Percentiles rank a stretch among this genome's conserved stretches.
phyloP scores from a whole-genome alignment of 1,284 basidiomycete species.

The Lignosus rhinocerotis region DNA sequence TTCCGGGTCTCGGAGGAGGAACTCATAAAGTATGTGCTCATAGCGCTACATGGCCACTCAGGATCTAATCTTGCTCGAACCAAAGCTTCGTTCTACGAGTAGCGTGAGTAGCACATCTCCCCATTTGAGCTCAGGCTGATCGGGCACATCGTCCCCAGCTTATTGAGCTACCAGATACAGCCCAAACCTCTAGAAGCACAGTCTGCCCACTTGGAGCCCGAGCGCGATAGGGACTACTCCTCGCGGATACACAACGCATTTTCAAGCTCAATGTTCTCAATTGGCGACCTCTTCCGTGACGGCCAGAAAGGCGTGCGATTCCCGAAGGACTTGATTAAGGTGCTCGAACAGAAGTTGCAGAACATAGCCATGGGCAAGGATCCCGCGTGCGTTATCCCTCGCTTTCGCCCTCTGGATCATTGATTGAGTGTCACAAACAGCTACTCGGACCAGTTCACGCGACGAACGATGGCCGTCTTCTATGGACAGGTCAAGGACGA shows the following conservation, averaged over 20 bases:
- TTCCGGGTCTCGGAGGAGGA: slow-evolving; percentile 79
- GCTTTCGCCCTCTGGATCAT: background rate
- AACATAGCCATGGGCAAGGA: slow-evolving; percentile 92
- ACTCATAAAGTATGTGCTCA: slow-evolving; percentile 68
- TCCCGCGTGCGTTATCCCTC: slow-evolving; percentile 59
- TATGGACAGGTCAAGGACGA: slow-evolving; percentile 88
- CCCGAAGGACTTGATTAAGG: slow-evolving; percentile 89
- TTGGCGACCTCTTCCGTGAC: slow-evolving; percentile 81
- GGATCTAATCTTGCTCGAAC: slow-evolving; percentile 7
- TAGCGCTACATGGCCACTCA: slow-evolving; percentile 7
- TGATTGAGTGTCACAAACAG: slow-evolving; percentile 40
- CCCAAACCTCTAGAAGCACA: slow-evolving; percentile 53
- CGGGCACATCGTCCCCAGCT: slow-evolving; percentile 39
- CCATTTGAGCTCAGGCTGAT: slow-evolving; percentile 17
- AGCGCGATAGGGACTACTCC: slow-evolving; percentile 62
- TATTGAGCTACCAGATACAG: slow-evolving; percentile 67
- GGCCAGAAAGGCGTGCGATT: slow-evolving; percentile 85
- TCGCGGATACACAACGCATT: slow-evolving; percentile 68
- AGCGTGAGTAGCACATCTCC: slow-evolving; percentile 54
- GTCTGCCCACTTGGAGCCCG: slow-evolving; percentile 38
- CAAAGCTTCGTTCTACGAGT: slow-evolving; percentile 74
- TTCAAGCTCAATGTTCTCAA: slow-evolving; percentile 72
- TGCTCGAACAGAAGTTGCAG: slow-evolving; percentile 83
- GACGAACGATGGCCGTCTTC: slow-evolving; percentile 87
- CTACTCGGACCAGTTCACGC: slow-evolving; percentile 84